Evolutionary conservation across 1,139 yeast genomes (phyloP), one percentile per base, ranked within the genome.

Genomic region (Arxiozyma telluris): DNA sequence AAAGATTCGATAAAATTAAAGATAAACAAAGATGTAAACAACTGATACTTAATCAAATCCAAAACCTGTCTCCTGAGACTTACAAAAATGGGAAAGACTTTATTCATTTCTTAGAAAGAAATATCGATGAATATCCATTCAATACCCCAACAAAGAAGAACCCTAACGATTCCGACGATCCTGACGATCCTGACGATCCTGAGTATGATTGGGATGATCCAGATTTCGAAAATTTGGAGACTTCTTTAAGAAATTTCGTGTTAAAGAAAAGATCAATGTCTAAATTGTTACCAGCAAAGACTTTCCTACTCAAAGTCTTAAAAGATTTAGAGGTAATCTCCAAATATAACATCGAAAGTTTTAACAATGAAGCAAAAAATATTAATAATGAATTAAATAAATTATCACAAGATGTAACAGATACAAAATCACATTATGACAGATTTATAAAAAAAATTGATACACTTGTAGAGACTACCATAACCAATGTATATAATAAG

Each of bases 271-370:
- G 98, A 62, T 83, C 97, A 0, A 71, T 87, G 20, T 90, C 98
- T 0, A 94, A 94, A 68, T 74, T 94, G 25, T 79, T 89, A 47
- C 99, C 99, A 0, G 98, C 97, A 0, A 90, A 91, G 66, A 90
- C 85, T 23, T 94, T 87, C 63, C 72, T 93, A 42, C 59, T 76
- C 25, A 91, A 91, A 63, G 69, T 91, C 21, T 76, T 87, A 50
- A 70, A 70, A 20, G 99, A 94, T 66, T 67, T 91, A 50, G 76
- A 75, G 54, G 70, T 73, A 1, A 74, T 93, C 22, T 79, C 96
- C 0, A 70, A 74, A 15, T 72, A 81, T 34, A 93, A 93, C 64
- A 77, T 81, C 53, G 71, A 75, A 30, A 75, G 80, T n/a, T 82
- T 82, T 59, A 59, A 69, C 8, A 70, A 72, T 51, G 86, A 82